Percentiles rank a stretch among this genome's conserved stretches.
Conservation (phyloP, 2,329 filamentous ascomycete species). For the Ceratocystis smalleyi region DNA sequence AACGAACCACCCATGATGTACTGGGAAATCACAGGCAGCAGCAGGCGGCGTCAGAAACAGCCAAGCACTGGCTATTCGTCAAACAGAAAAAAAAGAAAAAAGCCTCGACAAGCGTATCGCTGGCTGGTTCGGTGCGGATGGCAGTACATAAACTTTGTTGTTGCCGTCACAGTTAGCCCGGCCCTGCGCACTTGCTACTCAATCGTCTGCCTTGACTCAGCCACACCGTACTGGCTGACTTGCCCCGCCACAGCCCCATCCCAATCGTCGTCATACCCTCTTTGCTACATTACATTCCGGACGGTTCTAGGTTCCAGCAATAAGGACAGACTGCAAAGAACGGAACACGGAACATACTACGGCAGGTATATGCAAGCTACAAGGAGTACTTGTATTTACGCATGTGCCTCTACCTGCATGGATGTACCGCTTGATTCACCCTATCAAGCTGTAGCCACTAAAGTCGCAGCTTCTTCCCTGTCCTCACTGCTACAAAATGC, state of each 20-base stretch:
- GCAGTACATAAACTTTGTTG: too few relatives aligned
- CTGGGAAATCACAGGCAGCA: too few relatives aligned
- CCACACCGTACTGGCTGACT: not conserved
- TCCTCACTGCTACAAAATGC: not conserved
- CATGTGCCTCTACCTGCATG: not conserved
- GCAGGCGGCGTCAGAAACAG: too few relatives aligned
- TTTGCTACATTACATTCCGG: not conserved
- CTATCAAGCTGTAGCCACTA: not conserved
- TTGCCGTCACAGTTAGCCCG: too few relatives aligned
- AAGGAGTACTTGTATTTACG: not conserved
- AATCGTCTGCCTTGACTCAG: not conserved
- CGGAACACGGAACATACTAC: too few relatives aligned
- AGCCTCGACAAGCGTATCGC: too few relatives aligned
- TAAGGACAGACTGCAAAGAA: too few relatives aligned
- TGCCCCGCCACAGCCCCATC: slow-evolving; percentile 9
- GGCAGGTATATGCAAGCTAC: not conserved
- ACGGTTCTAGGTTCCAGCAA: not conserved
- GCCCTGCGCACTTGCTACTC: not conserved
- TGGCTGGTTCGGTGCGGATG: too few relatives aligned
- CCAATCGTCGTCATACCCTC: slow-evolving; percentile 14
- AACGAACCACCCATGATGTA: too few relatives aligned
- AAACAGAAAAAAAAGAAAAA: too few relatives aligned
- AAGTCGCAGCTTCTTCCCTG: not conserved
- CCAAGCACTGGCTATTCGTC: too few relatives aligned
- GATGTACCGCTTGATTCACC: not conserved